Evolutionary conservation across 306 rosid species (phyloP).

Genomic region (Acacia acuminata): DNA sequence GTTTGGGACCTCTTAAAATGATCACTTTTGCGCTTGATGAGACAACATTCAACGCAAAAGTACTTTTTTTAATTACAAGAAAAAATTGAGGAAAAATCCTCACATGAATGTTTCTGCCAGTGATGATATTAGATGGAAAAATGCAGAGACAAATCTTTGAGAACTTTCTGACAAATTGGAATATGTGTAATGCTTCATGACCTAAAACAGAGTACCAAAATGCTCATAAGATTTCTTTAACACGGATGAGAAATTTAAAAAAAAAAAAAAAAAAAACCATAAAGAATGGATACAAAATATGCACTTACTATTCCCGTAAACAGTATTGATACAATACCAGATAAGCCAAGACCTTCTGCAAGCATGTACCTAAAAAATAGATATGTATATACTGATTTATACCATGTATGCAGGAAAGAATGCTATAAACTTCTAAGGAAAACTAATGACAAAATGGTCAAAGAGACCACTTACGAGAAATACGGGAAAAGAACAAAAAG

Average conservation of each 20-base stretch:
- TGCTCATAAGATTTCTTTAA: constrained; percentile 25
- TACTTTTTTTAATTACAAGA: constrained; percentile 10
- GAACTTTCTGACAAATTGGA: constrained; percentile 94
- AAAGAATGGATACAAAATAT: constrained; percentile 13
- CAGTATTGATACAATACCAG: constrained; percentile 95
- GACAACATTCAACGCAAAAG: too few relatives aligned
- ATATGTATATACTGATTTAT: constrained; percentile 25
- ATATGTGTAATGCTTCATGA: constrained; percentile 94
- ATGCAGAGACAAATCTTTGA: constrained; percentile 83
- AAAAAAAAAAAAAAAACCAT: neutral
- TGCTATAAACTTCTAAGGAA: neutral
- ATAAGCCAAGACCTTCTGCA: constrained; percentile 93
- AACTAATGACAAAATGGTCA: constrained; percentile 17
- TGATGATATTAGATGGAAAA: constrained; percentile 95
- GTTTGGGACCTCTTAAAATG: neutral
- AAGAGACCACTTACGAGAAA: constrained; percentile 80
- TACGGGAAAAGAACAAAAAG: constrained; percentile 97
- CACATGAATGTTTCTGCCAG: constrained; percentile 96
- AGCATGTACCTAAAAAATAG: constrained; percentile 82
- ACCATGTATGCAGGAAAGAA: constrained; percentile 21
- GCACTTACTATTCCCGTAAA: constrained; percentile 93
- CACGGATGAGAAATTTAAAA: constrained; percentile 8
- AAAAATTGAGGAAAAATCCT: constrained; percentile 28
- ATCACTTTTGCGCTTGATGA: too few relatives aligned
- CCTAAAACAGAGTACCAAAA: constrained; percentile 54